Evolutionary conservation across 176 grass and related monocot species (phyloP).

Genomic region (Carex scoparia): DNA sequence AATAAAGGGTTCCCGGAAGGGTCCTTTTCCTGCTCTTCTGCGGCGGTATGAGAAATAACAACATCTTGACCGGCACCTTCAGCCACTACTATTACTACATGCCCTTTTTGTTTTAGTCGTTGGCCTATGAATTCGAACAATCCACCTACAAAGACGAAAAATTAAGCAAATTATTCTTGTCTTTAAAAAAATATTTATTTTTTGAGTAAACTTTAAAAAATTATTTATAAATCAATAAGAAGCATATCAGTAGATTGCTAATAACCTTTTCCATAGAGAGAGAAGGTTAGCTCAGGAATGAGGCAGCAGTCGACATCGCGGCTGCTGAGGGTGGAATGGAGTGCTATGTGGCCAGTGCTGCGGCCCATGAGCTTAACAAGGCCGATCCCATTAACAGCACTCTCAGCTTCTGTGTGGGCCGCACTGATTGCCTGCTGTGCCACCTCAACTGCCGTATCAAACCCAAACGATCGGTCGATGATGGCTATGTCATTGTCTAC

Average conservation of each 20-base stretch:
- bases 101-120: conserved; percentile 59
- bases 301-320: conserved; percentile 90
- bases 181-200: neutral
- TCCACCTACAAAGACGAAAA: conserved; percentile 25
- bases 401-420: conserved; percentile 78
- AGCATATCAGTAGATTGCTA: neutral
- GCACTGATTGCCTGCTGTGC: conserved; percentile 74
- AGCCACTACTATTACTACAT: conserved; percentile 69
- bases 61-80: conserved; percentile 84
- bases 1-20: conserved; percentile 72
- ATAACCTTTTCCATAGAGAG: conserved; percentile 59
- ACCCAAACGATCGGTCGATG: conserved; percentile 91
- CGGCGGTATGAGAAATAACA: conserved; percentile 45
- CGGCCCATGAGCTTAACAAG: conserved; percentile 98
- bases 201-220: too few species aligned
- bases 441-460: conserved; percentile 83
- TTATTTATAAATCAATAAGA: neutral
- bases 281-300: conserved; percentile 78
- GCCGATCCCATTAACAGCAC: conserved; percentile 74
- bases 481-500: conserved; percentile 99
- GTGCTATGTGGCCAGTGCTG: conserved; percentile 81
- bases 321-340: conserved; percentile 76
- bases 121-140: conserved; percentile 65
- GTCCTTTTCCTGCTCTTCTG: conserved; percentile 54
- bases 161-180: neutral